Conservation (phyloP, 1,139 yeast species). For the Starmera stellimalicola region DNA sequence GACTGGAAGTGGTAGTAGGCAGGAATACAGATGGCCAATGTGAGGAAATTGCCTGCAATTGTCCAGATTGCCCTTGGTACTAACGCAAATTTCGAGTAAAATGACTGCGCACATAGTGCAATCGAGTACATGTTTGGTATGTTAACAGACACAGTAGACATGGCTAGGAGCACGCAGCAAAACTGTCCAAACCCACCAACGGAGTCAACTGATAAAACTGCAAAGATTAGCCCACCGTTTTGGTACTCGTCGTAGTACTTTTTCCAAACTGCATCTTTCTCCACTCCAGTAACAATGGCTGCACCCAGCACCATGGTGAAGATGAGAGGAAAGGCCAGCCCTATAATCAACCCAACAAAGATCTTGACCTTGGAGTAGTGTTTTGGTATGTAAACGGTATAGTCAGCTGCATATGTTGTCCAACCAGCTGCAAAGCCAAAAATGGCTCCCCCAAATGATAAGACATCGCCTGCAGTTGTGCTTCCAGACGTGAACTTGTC, state of each 20-base stretch:
- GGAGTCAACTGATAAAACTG: slow-evolving; percentile 66
- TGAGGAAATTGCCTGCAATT: slow-evolving; percentile 58
- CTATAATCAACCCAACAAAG: slow-evolving; percentile 53
- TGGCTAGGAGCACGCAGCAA: slow-evolving; percentile 72
- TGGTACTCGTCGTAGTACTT: slow-evolving; percentile 33
- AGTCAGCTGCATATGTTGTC: slow-evolving; percentile 90
- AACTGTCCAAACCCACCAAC: slow-evolving; percentile 86
- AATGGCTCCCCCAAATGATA: slow-evolving; percentile 77
- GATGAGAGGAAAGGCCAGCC: slow-evolving; percentile 57
- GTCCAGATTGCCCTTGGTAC: slow-evolving; percentile 85
- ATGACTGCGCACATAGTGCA: slow-evolving; percentile 75
- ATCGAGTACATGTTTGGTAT: slow-evolving; percentile 90
- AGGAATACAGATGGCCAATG: slow-evolving; percentile 82
- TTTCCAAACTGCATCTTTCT: slow-evolving; percentile 33
- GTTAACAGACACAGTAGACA: slow-evolving; percentile 84
- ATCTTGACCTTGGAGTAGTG: slow-evolving; percentile 48
- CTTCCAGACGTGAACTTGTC: slow-evolving; percentile 34
- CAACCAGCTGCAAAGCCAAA: slow-evolving; percentile 94
- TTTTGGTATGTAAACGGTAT: slow-evolving; percentile 76
- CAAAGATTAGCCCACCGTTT: slow-evolving; percentile 78
- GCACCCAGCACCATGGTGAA: slow-evolving; percentile 81
- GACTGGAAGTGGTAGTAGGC: slow-evolving; percentile 65
- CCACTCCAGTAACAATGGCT: slow-evolving; percentile 65
- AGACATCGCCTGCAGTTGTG: slow-evolving; percentile 63
- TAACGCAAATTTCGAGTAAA: slow-evolving; percentile 61